Evolutionary conservation across 1,284 basidiomycete genomes (phyloP).

Genomic region (Polyporus tsugae): DNA sequence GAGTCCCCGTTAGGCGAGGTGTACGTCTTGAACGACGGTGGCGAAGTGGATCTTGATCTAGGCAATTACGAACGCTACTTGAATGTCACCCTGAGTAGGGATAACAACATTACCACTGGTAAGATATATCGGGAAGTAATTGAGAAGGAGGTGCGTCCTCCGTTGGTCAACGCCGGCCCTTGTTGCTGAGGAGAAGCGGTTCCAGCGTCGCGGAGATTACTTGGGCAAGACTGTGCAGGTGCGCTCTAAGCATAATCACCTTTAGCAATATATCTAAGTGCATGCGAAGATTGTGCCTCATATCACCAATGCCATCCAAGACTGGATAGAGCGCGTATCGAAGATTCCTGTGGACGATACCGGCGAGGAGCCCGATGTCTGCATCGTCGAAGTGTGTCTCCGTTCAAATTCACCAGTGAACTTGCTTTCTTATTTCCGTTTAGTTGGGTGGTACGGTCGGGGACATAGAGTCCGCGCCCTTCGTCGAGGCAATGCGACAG

Average conservation of each 20-base stretch:
- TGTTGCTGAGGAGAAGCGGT: constrained; percentile 27
- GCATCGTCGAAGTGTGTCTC: constrained; percentile 87
- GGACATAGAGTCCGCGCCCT: constrained; percentile 96
- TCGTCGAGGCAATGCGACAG: constrained; percentile 98
- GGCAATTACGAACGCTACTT: constrained; percentile 99
- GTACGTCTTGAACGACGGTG: constrained; percentile 98
- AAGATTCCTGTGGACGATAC: constrained; percentile 96
- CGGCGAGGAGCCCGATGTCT: constrained; percentile 93
- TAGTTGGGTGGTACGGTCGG: constrained; percentile 96
- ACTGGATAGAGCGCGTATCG: constrained; percentile 97
- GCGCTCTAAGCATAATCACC: constrained; percentile 28
- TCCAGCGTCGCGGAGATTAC: constrained; percentile 92
- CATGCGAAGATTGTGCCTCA: constrained; percentile 90
- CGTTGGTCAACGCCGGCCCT: too few relatives aligned
- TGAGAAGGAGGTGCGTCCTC: constrained; percentile 84
- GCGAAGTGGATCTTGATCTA: constrained; percentile 97
- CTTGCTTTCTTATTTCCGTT: neutral
- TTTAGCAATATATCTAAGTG: neutral
- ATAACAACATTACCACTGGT: constrained; percentile 99
- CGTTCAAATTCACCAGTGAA: neutral
- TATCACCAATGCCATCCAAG: constrained; percentile 96
- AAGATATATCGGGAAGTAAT: constrained; percentile 99
- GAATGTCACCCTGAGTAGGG: constrained; percentile 91
- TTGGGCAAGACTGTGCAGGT: constrained; percentile 97
- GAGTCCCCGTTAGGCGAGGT: constrained; percentile 81